Conservation (phyloP, 148 eudicot species). For the Vaccinium darrowii region DNA sequence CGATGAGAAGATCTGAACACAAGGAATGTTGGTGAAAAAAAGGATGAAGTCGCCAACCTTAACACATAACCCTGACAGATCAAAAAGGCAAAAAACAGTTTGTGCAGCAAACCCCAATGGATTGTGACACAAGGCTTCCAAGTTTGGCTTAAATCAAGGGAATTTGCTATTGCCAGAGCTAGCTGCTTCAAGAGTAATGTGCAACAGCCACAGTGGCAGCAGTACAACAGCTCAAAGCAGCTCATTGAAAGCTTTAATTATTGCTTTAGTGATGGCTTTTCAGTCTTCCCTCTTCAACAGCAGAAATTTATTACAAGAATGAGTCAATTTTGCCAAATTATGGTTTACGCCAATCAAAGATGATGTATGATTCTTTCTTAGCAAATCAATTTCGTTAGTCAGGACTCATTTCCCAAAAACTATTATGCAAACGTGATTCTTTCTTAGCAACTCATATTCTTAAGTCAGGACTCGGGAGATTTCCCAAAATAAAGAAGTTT, state of each 20-base stretch:
- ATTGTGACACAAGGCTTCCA: not conserved
- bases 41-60: not conserved
- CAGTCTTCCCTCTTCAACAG: not conserved
- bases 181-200: not conserved
- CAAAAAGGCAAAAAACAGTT: not conserved
- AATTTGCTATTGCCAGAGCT: too few relatives aligned
- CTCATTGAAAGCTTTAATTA: not conserved
- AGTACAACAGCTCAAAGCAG: not conserved
- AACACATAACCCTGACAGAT: not conserved
- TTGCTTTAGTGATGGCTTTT: not conserved
- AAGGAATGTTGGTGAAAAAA: not conserved
- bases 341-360: not conserved
- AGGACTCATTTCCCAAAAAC: not conserved
- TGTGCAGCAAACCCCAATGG: not conserved
- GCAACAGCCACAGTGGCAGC: not conserved
- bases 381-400: not conserved
- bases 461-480: not conserved
- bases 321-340: slow-evolving; percentile 7
- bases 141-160: not conserved
- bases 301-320: not conserved
- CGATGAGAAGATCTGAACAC: not conserved
- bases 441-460: not conserved
- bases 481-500: not conserved
- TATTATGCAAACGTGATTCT: not conserved
- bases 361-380: not conserved